Evolutionary conservation across 768 basidiomycete genomes (phyloP).

Genomic region (Cyathus striatus): DNA sequence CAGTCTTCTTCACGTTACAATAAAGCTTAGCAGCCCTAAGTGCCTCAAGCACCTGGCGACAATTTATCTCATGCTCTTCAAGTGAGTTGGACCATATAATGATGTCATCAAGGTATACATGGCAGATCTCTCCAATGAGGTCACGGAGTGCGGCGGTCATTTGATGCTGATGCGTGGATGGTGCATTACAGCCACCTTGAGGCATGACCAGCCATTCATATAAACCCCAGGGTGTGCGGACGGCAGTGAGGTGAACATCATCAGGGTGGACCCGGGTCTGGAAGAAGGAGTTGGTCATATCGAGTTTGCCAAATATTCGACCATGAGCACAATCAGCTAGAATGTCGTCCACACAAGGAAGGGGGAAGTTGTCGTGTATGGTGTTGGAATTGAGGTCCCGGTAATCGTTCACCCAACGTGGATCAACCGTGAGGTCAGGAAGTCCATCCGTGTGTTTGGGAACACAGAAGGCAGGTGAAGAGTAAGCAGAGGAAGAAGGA

Average conservation of each 20-base stretch:
- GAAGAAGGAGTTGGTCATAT: conserved; percentile 18
- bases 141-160: conserved; percentile 18
- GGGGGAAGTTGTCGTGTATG: conserved; percentile 18
- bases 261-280: conserved; percentile 16
- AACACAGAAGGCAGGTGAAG: conserved; percentile 33
- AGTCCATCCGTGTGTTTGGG: conserved; percentile 14
- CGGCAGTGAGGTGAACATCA: conserved; percentile 23
- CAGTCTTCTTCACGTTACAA: conserved; percentile 10
- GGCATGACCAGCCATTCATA: conserved; percentile 42
- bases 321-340: conserved; percentile 22
- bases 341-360: conserved; percentile 25
- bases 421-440: conserved; percentile 16
- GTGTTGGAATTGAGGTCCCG: conserved; percentile 23
- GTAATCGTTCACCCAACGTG: conserved; percentile 31
- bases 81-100: conserved; percentile 15
- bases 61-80: conserved; percentile 7
- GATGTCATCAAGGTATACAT: conserved; percentile 20
- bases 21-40: conserved; percentile 1
- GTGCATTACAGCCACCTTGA: conserved; percentile 16
- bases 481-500: conserved; percentile 17
- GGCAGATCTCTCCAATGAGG: conserved; percentile 15
- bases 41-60: conserved; percentile 8
- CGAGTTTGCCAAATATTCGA: conserved; percentile 10
- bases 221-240: conserved; percentile 28
- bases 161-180: conserved; percentile 19